phyloP scores from a whole-genome alignment of 164 flowering plant genomes.

The Vitis cinerea region DNA sequence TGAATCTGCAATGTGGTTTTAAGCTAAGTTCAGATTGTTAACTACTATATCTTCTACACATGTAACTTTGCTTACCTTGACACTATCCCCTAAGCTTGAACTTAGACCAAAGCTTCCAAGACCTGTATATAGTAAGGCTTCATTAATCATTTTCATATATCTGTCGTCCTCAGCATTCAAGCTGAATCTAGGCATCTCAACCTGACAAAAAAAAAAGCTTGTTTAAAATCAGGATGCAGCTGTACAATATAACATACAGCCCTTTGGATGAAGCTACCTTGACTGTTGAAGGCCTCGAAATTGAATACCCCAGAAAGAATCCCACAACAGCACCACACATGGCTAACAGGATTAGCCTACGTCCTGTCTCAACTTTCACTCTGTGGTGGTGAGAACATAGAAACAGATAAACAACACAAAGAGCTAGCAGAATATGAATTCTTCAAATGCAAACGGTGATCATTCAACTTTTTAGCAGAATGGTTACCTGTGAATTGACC shows the following conservation, averaged over 20 bases:
- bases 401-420: too few species aligned
- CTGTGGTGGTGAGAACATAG: too few species aligned
- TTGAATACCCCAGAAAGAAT: conserved; percentile 12
- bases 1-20: conserved; percentile 7
- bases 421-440: too few species aligned
- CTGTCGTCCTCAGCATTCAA: neutral
- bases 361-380: neutral
- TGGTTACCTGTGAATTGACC: too few species aligned
- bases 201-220: neutral
- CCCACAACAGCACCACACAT: conserved; percentile 8
- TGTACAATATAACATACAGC: too few species aligned
- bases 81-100: neutral
- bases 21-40: neutral
- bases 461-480: too few species aligned
- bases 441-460: too few species aligned
- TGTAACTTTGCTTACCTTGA: neutral
- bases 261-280: conserved; percentile 8
- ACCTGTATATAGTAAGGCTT: neutral
- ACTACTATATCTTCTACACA: neutral
- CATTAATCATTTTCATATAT: neutral
- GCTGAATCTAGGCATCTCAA: neutral
- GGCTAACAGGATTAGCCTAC: conserved; percentile 4
- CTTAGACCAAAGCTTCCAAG: neutral
- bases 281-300: neutral
- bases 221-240: neutral